These are phyloP conservation scores for Penicillium sp. DNA, from an alignment of 2,329 filamentous ascomycete genomes.

Conservation along the genomic window DNA sequence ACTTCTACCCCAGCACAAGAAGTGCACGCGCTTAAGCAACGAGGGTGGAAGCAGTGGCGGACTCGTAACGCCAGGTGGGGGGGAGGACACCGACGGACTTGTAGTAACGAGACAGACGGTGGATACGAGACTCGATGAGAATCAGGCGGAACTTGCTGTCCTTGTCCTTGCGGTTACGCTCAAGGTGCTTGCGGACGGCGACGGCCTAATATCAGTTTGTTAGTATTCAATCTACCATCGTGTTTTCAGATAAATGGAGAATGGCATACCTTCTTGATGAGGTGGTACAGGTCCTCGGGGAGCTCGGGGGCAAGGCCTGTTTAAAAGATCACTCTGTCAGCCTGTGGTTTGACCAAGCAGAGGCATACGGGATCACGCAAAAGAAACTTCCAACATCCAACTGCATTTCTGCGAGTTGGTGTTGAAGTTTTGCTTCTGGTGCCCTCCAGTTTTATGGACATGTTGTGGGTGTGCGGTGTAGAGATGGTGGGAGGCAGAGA, in stretches of 20 bases:
- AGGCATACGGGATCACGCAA: constrained; percentile 62
- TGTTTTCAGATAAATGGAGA: too few species aligned
- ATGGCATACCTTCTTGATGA: constrained; percentile 98
- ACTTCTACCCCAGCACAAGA: too few species aligned
- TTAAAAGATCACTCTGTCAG: constrained; percentile 81
- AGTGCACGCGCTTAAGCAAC: constrained; percentile 69
- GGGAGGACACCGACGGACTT: constrained; percentile 79
- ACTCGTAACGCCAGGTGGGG: constrained; percentile 99
- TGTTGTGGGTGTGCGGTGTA: too few species aligned
- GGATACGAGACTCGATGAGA: constrained; percentile 99
- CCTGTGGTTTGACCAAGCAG: constrained; percentile 67
- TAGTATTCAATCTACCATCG: too few species aligned
- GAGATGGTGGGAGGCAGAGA: too few species aligned
- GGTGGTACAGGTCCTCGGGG: constrained; percentile 99
- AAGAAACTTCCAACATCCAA: too few species aligned
- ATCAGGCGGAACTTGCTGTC: constrained; percentile 99
- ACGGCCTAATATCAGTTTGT: constrained; percentile 80
- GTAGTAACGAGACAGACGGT: constrained; percentile 99
- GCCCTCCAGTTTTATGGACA: too few species aligned
- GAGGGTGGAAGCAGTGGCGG: constrained; percentile 85
- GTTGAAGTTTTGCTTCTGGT: too few species aligned
- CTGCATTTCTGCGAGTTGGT: constrained; percentile 28
- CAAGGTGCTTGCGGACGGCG: constrained; percentile 98
- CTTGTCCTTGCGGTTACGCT: constrained; percentile 99
- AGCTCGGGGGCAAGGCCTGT: constrained; percentile 97